phyloP scores from a whole-genome alignment of 2,329 filamentous ascomycete genomes.

The Neonectria hederae region DNA sequence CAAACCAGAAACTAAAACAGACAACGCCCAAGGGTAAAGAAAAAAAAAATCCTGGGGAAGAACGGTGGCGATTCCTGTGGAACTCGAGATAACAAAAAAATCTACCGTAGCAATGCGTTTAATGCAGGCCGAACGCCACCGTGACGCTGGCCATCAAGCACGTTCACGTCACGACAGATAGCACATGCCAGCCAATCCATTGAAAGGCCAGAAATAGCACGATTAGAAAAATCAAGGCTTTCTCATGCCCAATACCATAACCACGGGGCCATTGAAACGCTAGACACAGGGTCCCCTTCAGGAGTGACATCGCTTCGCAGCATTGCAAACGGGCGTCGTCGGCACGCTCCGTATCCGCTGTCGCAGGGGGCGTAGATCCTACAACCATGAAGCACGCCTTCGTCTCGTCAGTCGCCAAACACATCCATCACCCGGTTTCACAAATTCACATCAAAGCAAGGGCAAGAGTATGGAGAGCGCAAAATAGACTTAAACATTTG shows the following conservation, averaged over 20 bases:
- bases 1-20: not conserved
- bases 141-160: not conserved
- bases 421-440: slow-evolving; percentile 9
- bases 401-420: slow-evolving; percentile 7
- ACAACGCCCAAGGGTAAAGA: not conserved
- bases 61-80: not conserved
- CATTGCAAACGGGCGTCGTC: slow-evolving; percentile 1
- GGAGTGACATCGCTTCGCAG: slow-evolving; percentile 4
- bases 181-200: not conserved
- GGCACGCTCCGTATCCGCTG: not conserved
- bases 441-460: not conserved
- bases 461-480: not conserved
- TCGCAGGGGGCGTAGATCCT: slow-evolving; percentile 13
- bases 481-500: slow-evolving; percentile 22
- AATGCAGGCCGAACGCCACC: slow-evolving; percentile 10
- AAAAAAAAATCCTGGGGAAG: not conserved
- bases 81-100: slow-evolving; percentile 8
- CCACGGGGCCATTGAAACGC: not conserved
- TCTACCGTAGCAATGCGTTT: no score
- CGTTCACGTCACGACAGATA: not conserved
- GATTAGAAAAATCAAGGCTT: not conserved
- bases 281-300: not conserved
- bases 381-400: slow-evolving; percentile 9
- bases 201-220: not conserved
- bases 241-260: not conserved